Conservation (phyloP, 371 early-diverging fungal species). For the Rhizomucor pusillus region DNA sequence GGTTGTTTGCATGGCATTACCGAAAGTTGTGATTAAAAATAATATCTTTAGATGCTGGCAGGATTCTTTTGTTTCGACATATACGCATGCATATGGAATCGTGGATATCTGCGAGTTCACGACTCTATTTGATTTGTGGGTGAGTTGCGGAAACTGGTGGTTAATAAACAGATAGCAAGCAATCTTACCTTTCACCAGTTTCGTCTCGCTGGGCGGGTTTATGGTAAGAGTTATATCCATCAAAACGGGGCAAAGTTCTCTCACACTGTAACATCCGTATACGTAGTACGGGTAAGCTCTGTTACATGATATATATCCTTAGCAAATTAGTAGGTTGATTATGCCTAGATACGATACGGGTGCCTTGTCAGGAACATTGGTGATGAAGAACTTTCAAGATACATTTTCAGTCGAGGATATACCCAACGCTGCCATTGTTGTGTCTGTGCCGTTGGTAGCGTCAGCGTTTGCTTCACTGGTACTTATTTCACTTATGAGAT, state of each 20-base stretch:
- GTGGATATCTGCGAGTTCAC: slow-evolving; percentile 1
- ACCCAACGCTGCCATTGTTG: slow-evolving; percentile 12
- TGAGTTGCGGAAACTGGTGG: neutral
- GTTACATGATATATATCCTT: no score
- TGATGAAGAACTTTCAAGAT: slow-evolving; percentile 32
- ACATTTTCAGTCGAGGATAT: slow-evolving; percentile 4
- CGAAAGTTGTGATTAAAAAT: no score
- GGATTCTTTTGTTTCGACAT: neutral
- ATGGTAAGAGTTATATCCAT: slow-evolving; percentile 24
- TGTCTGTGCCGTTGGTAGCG: slow-evolving; percentile 28
- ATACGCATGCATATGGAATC: neutral
- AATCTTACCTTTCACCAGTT: slow-evolving; percentile 11
- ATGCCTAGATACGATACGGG: slow-evolving; percentile 47
- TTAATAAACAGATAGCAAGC: no score
- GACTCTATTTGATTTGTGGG: slow-evolving; percentile 12
- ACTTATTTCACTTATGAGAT: neutral
- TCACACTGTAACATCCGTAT: neutral
- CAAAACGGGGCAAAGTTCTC: neutral
- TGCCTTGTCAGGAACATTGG: slow-evolving; percentile 35
- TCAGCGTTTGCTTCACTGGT: slow-evolving; percentile 38
- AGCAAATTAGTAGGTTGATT: neutral
- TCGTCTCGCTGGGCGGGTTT: slow-evolving; percentile 46
- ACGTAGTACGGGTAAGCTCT: slow-evolving; percentile 25
- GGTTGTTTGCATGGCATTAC: no score
- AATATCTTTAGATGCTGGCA: neutral